phyloP scores from a whole-genome alignment of 2,329 filamentous ascomycete genomes.

The Penicillium freii region DNA sequence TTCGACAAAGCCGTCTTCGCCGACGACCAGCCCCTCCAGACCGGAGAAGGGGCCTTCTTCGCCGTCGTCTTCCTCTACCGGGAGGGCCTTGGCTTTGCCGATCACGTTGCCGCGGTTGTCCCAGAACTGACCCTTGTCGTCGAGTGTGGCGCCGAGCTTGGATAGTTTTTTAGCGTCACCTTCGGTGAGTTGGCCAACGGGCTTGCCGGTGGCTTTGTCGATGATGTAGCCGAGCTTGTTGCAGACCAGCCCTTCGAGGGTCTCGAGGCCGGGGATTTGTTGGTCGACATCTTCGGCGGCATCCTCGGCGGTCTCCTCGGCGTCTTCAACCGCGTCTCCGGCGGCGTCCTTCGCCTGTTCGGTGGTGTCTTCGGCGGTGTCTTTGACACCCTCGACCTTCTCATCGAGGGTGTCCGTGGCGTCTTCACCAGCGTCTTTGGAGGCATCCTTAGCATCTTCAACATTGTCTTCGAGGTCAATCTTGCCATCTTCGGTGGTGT shows the following conservation, averaged over 20 bases:
- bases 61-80: constrained; percentile 37
- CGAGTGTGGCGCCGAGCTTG: constrained; percentile 41
- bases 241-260: constrained; percentile 42
- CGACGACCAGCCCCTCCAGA: constrained; percentile 48
- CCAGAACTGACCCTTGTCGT: constrained; percentile 63
- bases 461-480: constrained; percentile 23
- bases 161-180: constrained; percentile 63
- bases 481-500: constrained; percentile 10
- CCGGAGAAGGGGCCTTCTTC: constrained; percentile 47
- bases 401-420: constrained; percentile 4
- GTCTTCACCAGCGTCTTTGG: constrained; percentile 15
- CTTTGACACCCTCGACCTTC: constrained; percentile 28
- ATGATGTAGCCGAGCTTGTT: constrained; percentile 48
- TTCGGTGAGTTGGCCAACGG: constrained; percentile 58
- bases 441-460: neutral
- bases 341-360: too few relatives aligned
- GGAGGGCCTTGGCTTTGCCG: constrained; percentile 54
- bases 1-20: constrained; percentile 49
- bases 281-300: constrained; percentile 28
- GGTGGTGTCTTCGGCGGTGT: constrained; percentile 5
- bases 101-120: constrained; percentile 64
- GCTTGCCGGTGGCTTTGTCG: constrained; percentile 43
- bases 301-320: constrained; percentile 30
- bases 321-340: constrained; percentile 31
- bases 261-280: constrained; percentile 29